These are phyloP conservation scores for Calocybe gambosa DNA, from an alignment of 1,284 basidiomycete genomes.

Conservation along the genomic window DNA sequence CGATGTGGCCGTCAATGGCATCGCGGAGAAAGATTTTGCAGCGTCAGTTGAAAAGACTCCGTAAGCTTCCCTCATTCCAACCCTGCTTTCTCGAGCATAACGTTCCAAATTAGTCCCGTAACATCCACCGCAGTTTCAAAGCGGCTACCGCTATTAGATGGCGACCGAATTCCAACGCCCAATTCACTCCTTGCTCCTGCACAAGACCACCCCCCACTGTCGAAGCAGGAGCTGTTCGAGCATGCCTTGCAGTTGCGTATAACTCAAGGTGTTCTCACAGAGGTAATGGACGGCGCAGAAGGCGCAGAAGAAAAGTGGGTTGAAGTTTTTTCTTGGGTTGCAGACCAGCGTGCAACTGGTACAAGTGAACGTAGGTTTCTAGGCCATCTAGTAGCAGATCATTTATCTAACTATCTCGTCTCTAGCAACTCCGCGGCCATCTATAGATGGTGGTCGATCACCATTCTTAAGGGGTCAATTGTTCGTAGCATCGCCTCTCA, in stretches of 20 bases:
- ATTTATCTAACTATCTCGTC: not conserved
- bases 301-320: slow-evolving; percentile 80
- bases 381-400: not conserved
- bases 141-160: slow-evolving; percentile 17
- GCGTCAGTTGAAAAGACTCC: not conserved
- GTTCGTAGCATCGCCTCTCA: slow-evolving; percentile 4
- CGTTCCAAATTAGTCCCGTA: not conserved
- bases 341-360: slow-evolving; percentile 44
- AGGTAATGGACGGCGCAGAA: slow-evolving; percentile 84
- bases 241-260: slow-evolving; percentile 82
- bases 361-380: slow-evolving; percentile 30
- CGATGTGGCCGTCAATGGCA: not conserved
- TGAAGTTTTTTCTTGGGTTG: slow-evolving; percentile 84
- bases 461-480: slow-evolving; percentile 9
- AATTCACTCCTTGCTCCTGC: slow-evolving; percentile 44
- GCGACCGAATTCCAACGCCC: slow-evolving; percentile 38
- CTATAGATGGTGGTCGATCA: slow-evolving; percentile 14
- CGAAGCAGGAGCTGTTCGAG: slow-evolving; percentile 64
- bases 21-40: slow-evolving; percentile 5
- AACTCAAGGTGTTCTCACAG: slow-evolving; percentile 79
- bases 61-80: not conserved
- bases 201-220: slow-evolving; percentile 48
- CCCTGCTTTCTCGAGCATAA: not conserved
- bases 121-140: not conserved
- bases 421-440: slow-evolving; percentile 14